Evolutionary conservation across 1,284 basidiomycete genomes (phyloP).

Genomic region (Omphalotus olearius): DNA sequence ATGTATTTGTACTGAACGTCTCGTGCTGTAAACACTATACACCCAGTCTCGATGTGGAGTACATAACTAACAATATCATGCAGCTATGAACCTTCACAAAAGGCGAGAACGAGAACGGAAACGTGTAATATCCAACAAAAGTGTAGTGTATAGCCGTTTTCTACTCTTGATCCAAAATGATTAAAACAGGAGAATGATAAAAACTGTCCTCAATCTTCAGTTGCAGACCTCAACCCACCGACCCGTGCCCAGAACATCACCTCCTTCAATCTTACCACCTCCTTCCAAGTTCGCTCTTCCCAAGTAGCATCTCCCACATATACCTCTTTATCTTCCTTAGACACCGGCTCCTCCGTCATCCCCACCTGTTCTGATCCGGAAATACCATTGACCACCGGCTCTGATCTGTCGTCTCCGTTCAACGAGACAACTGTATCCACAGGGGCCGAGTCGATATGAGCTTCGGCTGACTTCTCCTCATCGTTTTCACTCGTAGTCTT

Average conservation of each 20-base stretch:
- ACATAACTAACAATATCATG: no score
- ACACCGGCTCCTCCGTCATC: conserved; percentile 17
- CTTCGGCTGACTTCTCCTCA: neutral
- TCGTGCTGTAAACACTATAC: no score
- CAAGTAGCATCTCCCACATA: conserved; percentile 69
- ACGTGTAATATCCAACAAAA: no score
- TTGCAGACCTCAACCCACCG: conserved; percentile 39
- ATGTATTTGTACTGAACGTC: no score
- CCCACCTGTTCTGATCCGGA: neutral
- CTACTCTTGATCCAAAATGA: no score
- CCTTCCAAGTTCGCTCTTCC: conserved; percentile 90
- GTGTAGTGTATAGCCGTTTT: no score
- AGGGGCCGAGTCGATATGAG: neutral
- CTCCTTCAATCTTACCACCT: conserved; percentile 77
- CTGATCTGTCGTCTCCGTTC: neutral
- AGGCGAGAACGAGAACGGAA: no score
- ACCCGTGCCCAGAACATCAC: conserved; percentile 88
- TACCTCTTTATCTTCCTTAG: conserved; percentile 10
- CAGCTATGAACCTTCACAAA: no score
- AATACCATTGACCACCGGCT: neutral
- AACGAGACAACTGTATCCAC: neutral
- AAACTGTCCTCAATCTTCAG: no score
- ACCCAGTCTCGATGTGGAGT: no score
- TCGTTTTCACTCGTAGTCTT: neutral
- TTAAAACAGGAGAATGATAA: no score